Percentiles rank a stretch among this genome's conserved stretches.
Evolutionary conservation across 2,329 filamentous ascomycete genomes (phyloP).

Genomic region (Fusarium coffeatum): DNA sequence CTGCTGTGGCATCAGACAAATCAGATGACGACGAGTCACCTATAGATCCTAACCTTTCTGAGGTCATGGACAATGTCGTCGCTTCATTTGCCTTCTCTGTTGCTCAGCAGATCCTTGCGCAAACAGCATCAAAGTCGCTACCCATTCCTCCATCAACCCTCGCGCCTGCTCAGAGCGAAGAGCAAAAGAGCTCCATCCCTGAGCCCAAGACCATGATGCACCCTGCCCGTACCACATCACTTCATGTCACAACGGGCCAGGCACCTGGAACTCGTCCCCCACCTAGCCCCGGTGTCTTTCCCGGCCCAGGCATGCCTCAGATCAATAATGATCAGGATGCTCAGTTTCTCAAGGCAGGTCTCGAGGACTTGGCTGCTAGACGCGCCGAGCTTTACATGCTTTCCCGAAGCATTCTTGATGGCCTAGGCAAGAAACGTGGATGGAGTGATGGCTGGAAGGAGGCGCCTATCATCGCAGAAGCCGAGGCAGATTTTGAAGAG

Average conservation of each 20-base stretch:
- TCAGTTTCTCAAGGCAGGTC: constrained; percentile 70
- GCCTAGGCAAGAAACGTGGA: constrained; percentile 74
- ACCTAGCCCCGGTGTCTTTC: constrained; percentile 65
- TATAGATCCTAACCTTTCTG: constrained; percentile 55
- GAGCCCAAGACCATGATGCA: constrained; percentile 79
- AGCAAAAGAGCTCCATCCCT: constrained; percentile 71
- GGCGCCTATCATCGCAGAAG: constrained; percentile 62
- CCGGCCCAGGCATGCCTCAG: constrained; percentile 58
- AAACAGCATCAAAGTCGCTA: constrained; percentile 76
- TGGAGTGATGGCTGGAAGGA: constrained; percentile 84
- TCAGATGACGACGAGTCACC: constrained; percentile 51
- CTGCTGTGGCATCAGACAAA: constrained; percentile 63
- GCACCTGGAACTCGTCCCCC: constrained; percentile 54
- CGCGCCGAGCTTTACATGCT: constrained; percentile 85
- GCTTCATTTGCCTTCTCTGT: constrained; percentile 83
- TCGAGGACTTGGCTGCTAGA: constrained; percentile 84
- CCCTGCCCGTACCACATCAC: constrained; percentile 72
- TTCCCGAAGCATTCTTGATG: constrained; percentile 82
- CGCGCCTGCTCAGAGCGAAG: constrained; percentile 59
- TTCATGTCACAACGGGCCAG: constrained; percentile 57
- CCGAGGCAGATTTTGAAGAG: constrained; percentile 66
- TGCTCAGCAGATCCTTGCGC: constrained; percentile 79
- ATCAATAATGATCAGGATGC: constrained; percentile 56
- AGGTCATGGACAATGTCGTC: constrained; percentile 78
- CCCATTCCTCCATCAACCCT: constrained; percentile 73